Percentiles rank a stretch among this genome's conserved stretches.
These are phyloP conservation scores for Penicillium carneum DNA, from an alignment of 2,329 filamentous ascomycete species.

Conservation along the genomic window DNA sequence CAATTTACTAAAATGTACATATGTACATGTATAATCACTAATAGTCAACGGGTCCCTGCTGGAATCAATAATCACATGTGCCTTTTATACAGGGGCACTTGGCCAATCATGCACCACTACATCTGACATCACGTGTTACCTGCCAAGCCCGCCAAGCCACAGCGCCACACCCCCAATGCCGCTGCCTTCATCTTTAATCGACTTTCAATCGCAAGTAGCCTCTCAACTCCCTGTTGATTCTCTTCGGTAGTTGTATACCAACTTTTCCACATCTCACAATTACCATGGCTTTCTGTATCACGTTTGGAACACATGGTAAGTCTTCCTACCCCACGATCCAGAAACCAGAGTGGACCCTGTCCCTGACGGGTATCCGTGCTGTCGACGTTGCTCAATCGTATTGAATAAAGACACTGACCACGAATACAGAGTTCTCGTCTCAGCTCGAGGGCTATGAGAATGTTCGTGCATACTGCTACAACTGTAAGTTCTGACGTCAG, in stretches of 20 bases:
- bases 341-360: conserved; percentile 23
- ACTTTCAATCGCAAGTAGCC: conserved; percentile 18
- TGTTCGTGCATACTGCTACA: conserved; percentile 56
- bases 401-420: conserved; percentile 24
- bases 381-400: conserved; percentile 18
- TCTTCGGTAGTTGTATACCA: not conserved
- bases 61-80: conserved; percentile 2
- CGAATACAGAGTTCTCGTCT: conserved; percentile 52
- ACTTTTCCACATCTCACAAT: conserved; percentile 1
- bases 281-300: conserved; percentile 54
- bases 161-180: conserved; percentile 41
- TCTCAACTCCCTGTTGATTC: not conserved
- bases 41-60: not conserved
- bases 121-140: conserved; percentile 32
- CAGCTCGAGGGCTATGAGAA: conserved; percentile 56
- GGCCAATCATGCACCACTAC: conserved; percentile 25
- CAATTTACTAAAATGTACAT: not conserved
- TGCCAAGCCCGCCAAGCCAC: conserved; percentile 45
- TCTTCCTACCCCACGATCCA: conserved; percentile 1
- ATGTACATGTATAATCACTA: not conserved
- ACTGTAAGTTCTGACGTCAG: conserved; percentile 45
- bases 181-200: conserved; percentile 39
- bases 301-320: conserved; percentile 53
- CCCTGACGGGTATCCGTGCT: conserved; percentile 15
- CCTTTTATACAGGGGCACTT: conserved; percentile 13